Evolutionary conservation across 441 rosid genomes (phyloP).

Genomic region (Hypseocharis bilobata): DNA sequence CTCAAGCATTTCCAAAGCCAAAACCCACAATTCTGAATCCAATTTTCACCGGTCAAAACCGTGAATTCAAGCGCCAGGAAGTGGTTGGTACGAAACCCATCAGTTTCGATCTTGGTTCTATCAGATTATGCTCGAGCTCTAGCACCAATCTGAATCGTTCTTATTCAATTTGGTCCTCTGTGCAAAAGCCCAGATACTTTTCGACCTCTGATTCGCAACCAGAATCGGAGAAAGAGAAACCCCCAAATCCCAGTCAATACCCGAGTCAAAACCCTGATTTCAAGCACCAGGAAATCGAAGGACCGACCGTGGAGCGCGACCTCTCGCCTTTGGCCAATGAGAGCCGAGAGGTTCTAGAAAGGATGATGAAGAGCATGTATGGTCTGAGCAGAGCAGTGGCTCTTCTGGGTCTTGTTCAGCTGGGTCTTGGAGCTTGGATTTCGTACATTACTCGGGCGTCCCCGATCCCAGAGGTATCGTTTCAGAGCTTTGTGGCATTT

Average conservation of each 20-base stretch:
- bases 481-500: slow-evolving; percentile 58
- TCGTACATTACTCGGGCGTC: slow-evolving; percentile 37
- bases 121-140: slow-evolving; percentile 22
- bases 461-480: slow-evolving; percentile 43
- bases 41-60: no score
- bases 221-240: slow-evolving; percentile 28
- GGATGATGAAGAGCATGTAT: slow-evolving; percentile 65
- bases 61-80: no score
- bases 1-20: neutral
- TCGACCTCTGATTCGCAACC: slow-evolving; percentile 31
- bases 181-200: slow-evolving; percentile 30
- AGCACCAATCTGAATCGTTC: slow-evolving; percentile 6
- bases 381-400: slow-evolving; percentile 55
- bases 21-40: slow-evolving; percentile 7
- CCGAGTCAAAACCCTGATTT: slow-evolving; percentile 50
- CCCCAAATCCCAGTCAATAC: slow-evolving; percentile 21
- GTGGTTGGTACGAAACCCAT: neutral
- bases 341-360: slow-evolving; percentile 56
- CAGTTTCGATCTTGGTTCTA: slow-evolving; percentile 10
- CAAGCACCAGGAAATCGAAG: slow-evolving; percentile 90
- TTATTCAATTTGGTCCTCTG: slow-evolving; percentile 14
- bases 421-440: slow-evolving; percentile 64
- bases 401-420: slow-evolving; percentile 49
- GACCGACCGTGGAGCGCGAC: slow-evolving; percentile 79
- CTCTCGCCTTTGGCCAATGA: slow-evolving; percentile 64